These are phyloP conservation scores for Rhododendron ovatum DNA, from an alignment of 148 eudicot genomes.

Conservation along the genomic window DNA sequence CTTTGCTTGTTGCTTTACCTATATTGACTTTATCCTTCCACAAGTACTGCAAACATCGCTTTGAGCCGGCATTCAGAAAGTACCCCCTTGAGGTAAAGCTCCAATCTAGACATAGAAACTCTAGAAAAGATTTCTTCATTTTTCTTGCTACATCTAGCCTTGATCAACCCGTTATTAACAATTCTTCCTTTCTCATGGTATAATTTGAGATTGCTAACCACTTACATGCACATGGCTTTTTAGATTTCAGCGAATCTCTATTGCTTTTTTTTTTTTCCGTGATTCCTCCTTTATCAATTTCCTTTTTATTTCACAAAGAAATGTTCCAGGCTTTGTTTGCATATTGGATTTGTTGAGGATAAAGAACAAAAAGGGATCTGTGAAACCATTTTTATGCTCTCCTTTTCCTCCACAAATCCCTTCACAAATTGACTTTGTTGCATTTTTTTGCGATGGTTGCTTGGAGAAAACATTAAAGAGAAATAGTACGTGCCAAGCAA, in stretches of 20 bases:
- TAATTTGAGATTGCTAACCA: not conserved
- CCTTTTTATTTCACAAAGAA: not conserved
- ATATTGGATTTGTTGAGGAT: not conserved
- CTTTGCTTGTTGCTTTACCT: conserved; percentile 72
- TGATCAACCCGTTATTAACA: not conserved
- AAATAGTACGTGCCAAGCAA: not conserved
- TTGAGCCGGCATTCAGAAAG: conserved; percentile 84
- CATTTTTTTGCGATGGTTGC: not conserved
- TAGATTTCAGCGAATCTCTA: not conserved
- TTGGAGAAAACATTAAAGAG: not conserved
- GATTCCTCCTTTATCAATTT: not conserved
- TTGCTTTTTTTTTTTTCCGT: not conserved
- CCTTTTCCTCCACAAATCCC: not conserved
- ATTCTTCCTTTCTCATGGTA: not conserved
- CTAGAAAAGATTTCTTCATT: not conserved
- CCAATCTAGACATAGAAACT: not conserved
- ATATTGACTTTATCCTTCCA: conserved; percentile 79
- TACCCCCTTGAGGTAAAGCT: conserved; percentile 83
- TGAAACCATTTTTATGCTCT: not conserved
- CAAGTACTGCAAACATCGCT: conserved; percentile 82
- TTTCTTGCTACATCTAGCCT: not conserved
- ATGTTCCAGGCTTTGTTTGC: not conserved
- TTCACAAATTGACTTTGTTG: not conserved
- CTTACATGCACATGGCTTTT: not conserved
- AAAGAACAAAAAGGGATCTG: not conserved